Base-by-base conservation (phyloP, 495 filamentous ascomycete species). In the Xylaria castorea region DNA sequence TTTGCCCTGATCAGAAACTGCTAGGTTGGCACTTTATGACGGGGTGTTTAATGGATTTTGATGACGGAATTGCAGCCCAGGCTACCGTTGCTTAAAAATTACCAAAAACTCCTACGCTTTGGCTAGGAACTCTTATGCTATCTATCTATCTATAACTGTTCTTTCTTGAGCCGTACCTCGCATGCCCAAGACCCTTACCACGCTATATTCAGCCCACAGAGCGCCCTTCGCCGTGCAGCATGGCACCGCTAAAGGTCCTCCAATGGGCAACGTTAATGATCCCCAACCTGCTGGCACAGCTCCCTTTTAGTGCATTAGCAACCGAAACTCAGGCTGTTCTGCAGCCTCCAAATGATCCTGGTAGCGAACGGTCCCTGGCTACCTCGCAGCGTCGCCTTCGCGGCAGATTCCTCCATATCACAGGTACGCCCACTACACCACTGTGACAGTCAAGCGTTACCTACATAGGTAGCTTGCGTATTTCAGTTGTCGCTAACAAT, bases 381-480 rank as follows among this genome's bases (percentile, higher is more conserved):
- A 61, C 75, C 46, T 74, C 80, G 42, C 83, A 79, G 75, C 83
- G 83, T 74, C 85, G 84, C 74, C 82, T 95, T 79, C 88, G 91
- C 72, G 96, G 96, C 75, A 88, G 90, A 76, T 99, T 99, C 82
- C 85, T 99, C 73, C 96, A 99, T 81, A 93, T 99, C 65, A 97
- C 96, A 80, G 95, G 96, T 97, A 85, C 55, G 85, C 72, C 38
- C 71, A 64, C 69, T 68, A 58, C 68, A 68, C 55, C 71, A 38
- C 73, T 42, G 27, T 22, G 57, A 55, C 64, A n/a, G 74, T 55
- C 42, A 57, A 68, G 34, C 22, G 30, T 66, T 27, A n/a, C n/a
- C n/a, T n/a, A n/a, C n/a, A n/a, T n/a, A n/a, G n/a, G n/a, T 42
- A 58, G 55, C 64, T n/a, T 22, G 22, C 57, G 25, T 42, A 42